Evolutionary conservation across 2,329 filamentous ascomycete genomes (phyloP).

Genomic region (Penicillium psychrosexuale): DNA sequence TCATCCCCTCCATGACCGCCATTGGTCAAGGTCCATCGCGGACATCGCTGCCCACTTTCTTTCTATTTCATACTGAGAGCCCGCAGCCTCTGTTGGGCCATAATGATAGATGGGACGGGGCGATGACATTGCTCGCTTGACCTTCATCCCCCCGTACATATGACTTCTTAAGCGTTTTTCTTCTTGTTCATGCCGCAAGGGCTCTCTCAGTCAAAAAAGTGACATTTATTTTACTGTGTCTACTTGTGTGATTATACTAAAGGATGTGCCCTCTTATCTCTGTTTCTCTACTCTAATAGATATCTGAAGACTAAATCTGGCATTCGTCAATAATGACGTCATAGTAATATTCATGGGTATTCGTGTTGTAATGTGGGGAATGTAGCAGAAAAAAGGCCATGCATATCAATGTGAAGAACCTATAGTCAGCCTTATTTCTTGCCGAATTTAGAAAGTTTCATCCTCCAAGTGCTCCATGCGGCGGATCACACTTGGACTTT

Average conservation of each 20-base stretch:
- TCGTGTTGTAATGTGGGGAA: background rate
- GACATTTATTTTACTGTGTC: slow-evolving; percentile 5
- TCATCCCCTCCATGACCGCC: background rate
- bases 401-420: background rate
- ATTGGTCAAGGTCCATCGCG: background rate
- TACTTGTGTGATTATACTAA: slow-evolving; percentile 17
- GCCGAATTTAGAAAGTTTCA: slow-evolving; percentile 43
- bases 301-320: slow-evolving; percentile 10
- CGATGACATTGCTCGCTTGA: background rate
- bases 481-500: slow-evolving; percentile 47
- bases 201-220: slow-evolving; percentile 7
- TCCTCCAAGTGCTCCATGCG: slow-evolving; percentile 43
- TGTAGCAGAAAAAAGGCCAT: background rate
- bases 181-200: slow-evolving; percentile 2
- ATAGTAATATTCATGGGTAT: background rate
- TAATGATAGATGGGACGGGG: slow-evolving; percentile 1
- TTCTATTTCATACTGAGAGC: background rate
- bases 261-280: background rate
- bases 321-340: background rate
- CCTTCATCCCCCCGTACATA: slow-evolving; percentile 8
- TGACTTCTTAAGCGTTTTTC: slow-evolving; percentile 12
- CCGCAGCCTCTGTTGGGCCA: background rate
- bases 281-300: slow-evolving; percentile 11
- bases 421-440: background rate
- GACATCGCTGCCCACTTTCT: background rate